Evolutionary conservation across 352 stramenopile species (phyloP), one percentile per base, ranked within the genome.

Genomic region (Phytophthora chlamydospora): DNA sequence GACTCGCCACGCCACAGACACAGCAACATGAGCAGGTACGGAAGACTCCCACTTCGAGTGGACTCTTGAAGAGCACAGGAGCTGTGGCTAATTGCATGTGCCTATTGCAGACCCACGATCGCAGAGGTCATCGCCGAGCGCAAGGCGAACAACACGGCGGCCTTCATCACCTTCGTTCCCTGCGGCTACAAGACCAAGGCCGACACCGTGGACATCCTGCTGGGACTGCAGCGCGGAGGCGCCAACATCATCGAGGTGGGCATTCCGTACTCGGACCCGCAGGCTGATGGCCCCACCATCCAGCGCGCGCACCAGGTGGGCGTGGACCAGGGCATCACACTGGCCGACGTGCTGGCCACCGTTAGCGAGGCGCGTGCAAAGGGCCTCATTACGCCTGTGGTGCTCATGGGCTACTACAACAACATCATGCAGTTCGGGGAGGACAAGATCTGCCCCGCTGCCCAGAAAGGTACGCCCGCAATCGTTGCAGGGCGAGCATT

Each of bases 381-480:
- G 74, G 97, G 97, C 12, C 82, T 99, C 10, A 95, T 76, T 10
- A 86, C 96, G 31, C 97, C 97, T 14, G 91, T 99, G 31, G 94
- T 99, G 58, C 90, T 99, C 43, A 99, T 99, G 97, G 97, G 97
- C 40, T 95, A 99, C 85, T 98, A 98, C 84, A 99, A 99, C 82
- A 98, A 98, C 51, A 97, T 99, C 60, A 70, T 98, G 54, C 93
- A 98, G 71, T 99, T 98, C 70, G 97, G 96, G 11, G 85, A 98
- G 51, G 86, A 97, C 38, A 92, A 93, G 56, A 88, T 99, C 40
- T 93, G 85, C 59, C 62, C 68, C 38, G 85, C 93, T 44, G 75
- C 84, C 31, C 73, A 87, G 48, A 95, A 97, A 76, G 75, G 80
- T 75, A 58, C 14, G 56, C 38, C 13, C 9, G 9, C 12, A 54